Conservation (phyloP, 768 basidiomycete genomes). For the Suillus cothurnatus region DNA sequence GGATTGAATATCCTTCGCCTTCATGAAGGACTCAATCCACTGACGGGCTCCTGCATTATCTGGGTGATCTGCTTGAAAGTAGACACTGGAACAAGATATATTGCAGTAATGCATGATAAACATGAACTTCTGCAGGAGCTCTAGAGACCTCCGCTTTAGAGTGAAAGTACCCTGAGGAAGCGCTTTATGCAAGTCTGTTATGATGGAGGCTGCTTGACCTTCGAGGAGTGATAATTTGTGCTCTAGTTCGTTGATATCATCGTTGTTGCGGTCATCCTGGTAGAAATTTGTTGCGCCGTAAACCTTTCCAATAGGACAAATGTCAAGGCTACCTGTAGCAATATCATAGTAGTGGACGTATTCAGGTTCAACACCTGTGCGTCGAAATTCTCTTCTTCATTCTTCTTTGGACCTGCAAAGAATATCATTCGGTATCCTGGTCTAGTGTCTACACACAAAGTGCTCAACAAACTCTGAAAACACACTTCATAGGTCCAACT, state of each 20-base stretch:
- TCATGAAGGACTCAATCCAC: too few relatives aligned
- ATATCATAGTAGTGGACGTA: too few relatives aligned
- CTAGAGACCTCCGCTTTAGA: too few relatives aligned
- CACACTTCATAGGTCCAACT: slow-evolving; percentile 11
- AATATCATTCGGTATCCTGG: background rate
- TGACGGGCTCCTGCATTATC: too few relatives aligned
- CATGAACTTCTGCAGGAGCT: too few relatives aligned
- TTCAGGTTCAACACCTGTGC: too few relatives aligned
- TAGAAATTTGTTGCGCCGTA: slow-evolving; percentile 28
- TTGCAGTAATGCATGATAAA: too few relatives aligned
- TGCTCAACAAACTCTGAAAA: background rate
- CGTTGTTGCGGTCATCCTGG: slow-evolving; percentile 20
- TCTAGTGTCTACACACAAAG: background rate
- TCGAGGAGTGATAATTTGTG: slow-evolving; percentile 32
- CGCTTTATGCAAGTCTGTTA: slow-evolving; percentile 10
- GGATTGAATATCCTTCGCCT: too few relatives aligned
- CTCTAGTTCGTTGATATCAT: slow-evolving; percentile 32
- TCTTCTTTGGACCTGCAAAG: slow-evolving; percentile 13
- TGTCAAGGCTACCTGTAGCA: too few relatives aligned
- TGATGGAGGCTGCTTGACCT: slow-evolving; percentile 24
- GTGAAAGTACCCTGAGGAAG: too few relatives aligned
- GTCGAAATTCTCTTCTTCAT: background rate
- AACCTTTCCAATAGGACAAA: slow-evolving; percentile 4
- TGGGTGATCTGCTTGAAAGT: too few relatives aligned
- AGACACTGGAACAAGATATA: too few relatives aligned